Evolutionary conservation across 257 asterid genomes (phyloP), one percentile per base, ranked within the genome.

Genomic region (Nicotiana attenuata): DNA sequence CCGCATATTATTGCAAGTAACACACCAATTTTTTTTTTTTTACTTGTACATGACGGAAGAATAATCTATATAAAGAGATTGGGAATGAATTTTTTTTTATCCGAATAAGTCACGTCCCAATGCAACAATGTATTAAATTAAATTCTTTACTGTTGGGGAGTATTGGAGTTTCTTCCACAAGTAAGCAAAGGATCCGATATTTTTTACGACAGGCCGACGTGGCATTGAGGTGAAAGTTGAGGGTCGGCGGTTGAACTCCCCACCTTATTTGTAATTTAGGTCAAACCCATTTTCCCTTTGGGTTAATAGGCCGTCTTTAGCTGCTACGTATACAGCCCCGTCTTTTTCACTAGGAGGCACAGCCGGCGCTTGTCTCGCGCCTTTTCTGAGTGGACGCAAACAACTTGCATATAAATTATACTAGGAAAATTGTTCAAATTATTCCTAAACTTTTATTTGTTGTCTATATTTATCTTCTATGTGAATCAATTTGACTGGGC

Each of bases 351-450:
- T 7, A 19, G 4, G 53, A 8, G 65, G 81, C 86, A 45, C 76
- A 65, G 88, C 90, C 91, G 91, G 87, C 88, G 87, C 85, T 13
- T 38, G 14, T n/a, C n/a, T 86, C 89, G 87, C 88, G 87, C 90
- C 86, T 66, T 86, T 87, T 88, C 81, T 80, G 19, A 19, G 53
- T 33, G 28, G 33, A 24, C 33, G 1, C 67, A 22, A 61, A 24
- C 17, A 19, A 8, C 50, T 29, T 29, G 4, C 33, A 29, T 29
- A 29, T 29, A 29, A 29, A 29, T 29, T 29, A 29, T 29, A 29
- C 33, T 29, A 29, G 33, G 33, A 29, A 29, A 29, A 29, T 29
- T 29, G 33, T 29, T 29, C 33, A 29, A 29, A 29, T 29, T 29
- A 29, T 29, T 29, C 33, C 33, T 29, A 29, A 29, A 3, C 33